phyloP scores from a whole-genome alignment of 1,284 basidiomycete species.

The Lignosus rhinocerotis region DNA sequence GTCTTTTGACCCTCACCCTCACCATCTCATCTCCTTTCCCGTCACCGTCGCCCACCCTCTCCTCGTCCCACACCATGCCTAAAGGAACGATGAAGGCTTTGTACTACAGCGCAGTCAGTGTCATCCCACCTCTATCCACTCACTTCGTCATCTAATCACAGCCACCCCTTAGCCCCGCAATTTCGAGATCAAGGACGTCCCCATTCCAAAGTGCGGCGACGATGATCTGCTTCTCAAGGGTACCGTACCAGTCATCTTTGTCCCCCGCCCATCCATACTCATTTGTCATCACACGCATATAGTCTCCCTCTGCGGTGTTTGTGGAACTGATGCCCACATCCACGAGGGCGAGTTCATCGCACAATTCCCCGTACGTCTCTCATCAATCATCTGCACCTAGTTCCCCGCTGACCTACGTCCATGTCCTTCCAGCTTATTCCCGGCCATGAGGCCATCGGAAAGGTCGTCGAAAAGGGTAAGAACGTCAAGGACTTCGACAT shows the following conservation, averaged over 20 bases:
- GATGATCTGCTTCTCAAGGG: conserved; percentile 59
- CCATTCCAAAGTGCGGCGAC: conserved; percentile 48
- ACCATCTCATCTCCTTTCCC: background rate
- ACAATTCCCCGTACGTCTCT: conserved; percentile 46
- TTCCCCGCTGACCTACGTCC: conserved; percentile 7
- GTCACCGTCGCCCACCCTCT: conserved; percentile 10
- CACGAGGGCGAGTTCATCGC: conserved; percentile 64
- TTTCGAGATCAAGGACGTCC: conserved; percentile 38
- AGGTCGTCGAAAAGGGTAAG: conserved; percentile 51
- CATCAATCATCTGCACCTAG: conserved; percentile 13
- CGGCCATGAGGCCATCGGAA: conserved; percentile 61
- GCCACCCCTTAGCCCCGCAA: conserved; percentile 31
- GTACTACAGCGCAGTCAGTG: conserved; percentile 39
- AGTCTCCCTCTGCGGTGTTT: conserved; percentile 35
- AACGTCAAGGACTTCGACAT: conserved; percentile 52
- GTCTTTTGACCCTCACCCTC: background rate
- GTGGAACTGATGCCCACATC: conserved; percentile 56
- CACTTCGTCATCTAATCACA: conserved; percentile 8
- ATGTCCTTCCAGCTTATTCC: conserved; percentile 45
- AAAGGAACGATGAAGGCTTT: conserved; percentile 46
- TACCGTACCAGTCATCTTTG: conserved; percentile 21
- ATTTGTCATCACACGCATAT: conserved; percentile 3
- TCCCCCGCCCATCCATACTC: background rate
- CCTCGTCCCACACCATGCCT: conserved; percentile 35
- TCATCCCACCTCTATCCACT: background rate